These are phyloP conservation scores for Butyriboletus appendiculatus DNA, from an alignment of 1,284 basidiomycete genomes.

Conservation along the genomic window DNA sequence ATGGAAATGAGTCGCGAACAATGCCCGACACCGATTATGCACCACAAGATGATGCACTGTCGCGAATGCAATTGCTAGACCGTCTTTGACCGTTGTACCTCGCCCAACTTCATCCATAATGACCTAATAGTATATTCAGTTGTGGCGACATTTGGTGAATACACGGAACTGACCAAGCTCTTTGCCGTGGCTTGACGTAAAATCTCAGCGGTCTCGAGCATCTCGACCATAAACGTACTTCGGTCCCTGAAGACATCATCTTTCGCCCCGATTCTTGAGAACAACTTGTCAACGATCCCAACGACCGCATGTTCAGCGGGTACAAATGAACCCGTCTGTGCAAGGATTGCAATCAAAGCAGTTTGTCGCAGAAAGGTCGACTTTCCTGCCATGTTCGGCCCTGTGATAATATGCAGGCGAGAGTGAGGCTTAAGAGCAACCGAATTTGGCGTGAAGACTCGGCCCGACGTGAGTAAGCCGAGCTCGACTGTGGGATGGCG, in stretches of 20 bases:
- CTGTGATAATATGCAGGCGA: slow-evolving; percentile 83
- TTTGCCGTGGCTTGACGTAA: slow-evolving; percentile 78
- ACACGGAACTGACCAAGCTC: slow-evolving; percentile 63
- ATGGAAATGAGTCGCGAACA: slow-evolving; percentile 98
- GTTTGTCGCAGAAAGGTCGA: slow-evolving; percentile 92
- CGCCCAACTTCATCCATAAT: slow-evolving; percentile 98
- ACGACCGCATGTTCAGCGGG: slow-evolving; percentile 81
- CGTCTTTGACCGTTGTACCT: slow-evolving; percentile 92
- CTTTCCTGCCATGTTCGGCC: slow-evolving; percentile 97
- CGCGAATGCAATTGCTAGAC: slow-evolving; percentile 91
- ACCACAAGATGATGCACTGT: slow-evolving; percentile 81
- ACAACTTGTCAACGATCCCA: slow-evolving; percentile 90
- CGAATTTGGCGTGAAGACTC: slow-evolving; percentile 84
- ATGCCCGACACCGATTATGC: slow-evolving; percentile 75
- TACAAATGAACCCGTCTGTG: slow-evolving; percentile 92
- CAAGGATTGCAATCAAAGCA: slow-evolving; percentile 88
- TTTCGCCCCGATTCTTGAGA: slow-evolving; percentile 94
- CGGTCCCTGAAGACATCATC: slow-evolving; percentile 93
- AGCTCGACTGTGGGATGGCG: slow-evolving; percentile 94
- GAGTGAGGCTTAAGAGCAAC: slow-evolving; percentile 60
- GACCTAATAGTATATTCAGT: slow-evolving; percentile 51
- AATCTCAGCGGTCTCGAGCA: slow-evolving; percentile 85
- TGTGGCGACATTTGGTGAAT: neutral
- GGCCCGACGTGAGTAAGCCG: slow-evolving; percentile 74
- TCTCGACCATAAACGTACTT: slow-evolving; percentile 94